Evolutionary conservation across 2,329 filamentous ascomycete species (phyloP), one percentile per base, ranked within the genome.

Genomic region (Cladosporium sp.): DNA sequence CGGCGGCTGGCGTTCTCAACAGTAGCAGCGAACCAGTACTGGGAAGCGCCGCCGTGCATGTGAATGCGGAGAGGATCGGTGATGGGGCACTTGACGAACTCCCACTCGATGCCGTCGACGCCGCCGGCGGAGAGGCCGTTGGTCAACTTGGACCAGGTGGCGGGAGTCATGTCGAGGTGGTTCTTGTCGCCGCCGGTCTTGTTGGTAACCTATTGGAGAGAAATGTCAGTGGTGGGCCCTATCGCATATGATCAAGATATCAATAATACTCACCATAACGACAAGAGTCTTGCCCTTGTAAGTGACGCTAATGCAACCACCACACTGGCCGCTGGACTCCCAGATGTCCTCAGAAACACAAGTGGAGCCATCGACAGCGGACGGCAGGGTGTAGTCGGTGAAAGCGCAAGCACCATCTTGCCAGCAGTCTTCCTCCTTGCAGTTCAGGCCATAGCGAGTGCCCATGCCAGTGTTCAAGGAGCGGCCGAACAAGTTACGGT

Each of bases 31-130:
- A 65, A 64, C 64, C 64, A 66, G 58, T 65, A 66, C 56, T 64
- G 55, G 5, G 58, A 60, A 17, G 59, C 59, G 25, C 63, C 63
- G 19, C 54, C 54, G 56, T 65, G 62, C 57, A 64, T 59, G 53
- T 64, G 62, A 50, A 65, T 62, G 19, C 56, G 36, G 2, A 65
- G 57, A 32, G 62, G 62, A 20, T 48, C 51, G 32, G 59, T 59
- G 45, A 65, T 61, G 39, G 62, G 61, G 54, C 63, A 65, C 13
- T 51, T 71, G 68, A 44, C 74, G 67, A 61, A 65, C 40, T 64
- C 56, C 63, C 63, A 65, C 20, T 56, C 75, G 72, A 60, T 58
- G 24, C 55, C 58, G 39, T 58, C 48, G 17, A 58, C 56, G 24
- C 56, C 49, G 36, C 58, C 59, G 25, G 56, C 58, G 7, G 51